Evolutionary conservation across 192 early-diverging fungal genomes (phyloP), one percentile per base, ranked within the genome.

Genomic region (Helicostylum pulchrum): DNA sequence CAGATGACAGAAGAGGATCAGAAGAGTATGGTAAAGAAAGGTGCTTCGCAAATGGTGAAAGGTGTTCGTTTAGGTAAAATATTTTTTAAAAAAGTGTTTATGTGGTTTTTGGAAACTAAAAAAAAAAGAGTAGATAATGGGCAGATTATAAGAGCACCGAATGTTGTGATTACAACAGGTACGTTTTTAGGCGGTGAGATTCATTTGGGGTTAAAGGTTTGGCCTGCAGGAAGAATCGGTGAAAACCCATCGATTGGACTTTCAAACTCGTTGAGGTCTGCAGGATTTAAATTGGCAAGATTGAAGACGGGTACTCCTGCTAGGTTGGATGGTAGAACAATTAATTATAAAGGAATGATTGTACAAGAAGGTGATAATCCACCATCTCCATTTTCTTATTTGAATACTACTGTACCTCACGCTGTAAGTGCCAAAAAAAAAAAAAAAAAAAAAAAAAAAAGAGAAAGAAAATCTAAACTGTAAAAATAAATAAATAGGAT

Each of bases 291-390:
- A 42, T 80, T 93, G 31, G 85, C 86, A 1, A 67, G 91, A n/a
- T 81, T 93, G 67, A 93, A 93, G 71, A 93, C 91, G n/a, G 77
- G 91, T 19, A 93, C 91, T 9, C 91, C 91, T 30, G 85, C 91
- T 11, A 70, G 91, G 54, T 75, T 93, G 44, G 87, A 89, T 55
- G 88, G 89, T 43, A 76, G 78, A 53, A 90, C 86, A 21, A 91
- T 93, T 31, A 80, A 93, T 71, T 93, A 87, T 71, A 76, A 81
- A 17, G 80, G 78, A 30, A 75, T 93, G 55, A 71, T 63, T 3
- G 71, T 76, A 12, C 89, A 93, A 65, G 62, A 81, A 43, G 91
- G 91, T 14, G 91, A 93, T 52, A 72, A 81, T 45, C 88, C 88
- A 1, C 78, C 85, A 6, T 77, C 78, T 1, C 91, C 91, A 7